Conservation (phyloP, 73 alveolate genomes). For the Breviolum minutum region DNA sequence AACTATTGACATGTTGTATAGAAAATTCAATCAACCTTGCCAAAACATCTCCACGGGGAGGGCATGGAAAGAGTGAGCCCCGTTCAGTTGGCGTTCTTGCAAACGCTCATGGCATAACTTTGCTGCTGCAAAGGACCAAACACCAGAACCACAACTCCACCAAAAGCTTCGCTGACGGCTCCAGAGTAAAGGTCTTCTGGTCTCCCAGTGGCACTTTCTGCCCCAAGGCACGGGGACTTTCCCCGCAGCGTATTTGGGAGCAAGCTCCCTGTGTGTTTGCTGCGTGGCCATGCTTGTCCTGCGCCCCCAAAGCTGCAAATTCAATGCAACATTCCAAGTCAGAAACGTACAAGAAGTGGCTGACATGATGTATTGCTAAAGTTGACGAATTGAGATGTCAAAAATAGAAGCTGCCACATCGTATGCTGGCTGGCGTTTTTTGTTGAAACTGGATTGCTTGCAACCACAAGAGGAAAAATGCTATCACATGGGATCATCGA, state of each 20-base stretch:
- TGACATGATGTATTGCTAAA: too few species aligned
- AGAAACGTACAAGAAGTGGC: neutral
- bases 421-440: too few species aligned
- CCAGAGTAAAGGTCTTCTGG: constrained; percentile 33
- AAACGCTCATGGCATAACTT: constrained; percentile 63
- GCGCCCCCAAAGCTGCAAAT: constrained; percentile 5
- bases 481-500: too few species aligned
- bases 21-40: too few species aligned
- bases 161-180: constrained; percentile 30
- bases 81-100: constrained; percentile 61
- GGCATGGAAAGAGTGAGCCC: constrained; percentile 88
- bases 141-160: constrained; percentile 46
- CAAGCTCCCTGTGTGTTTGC: constrained; percentile 81
- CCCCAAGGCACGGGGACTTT: constrained; percentile 92
- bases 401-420: too few species aligned
- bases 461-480: too few species aligned
- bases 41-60: neutral
- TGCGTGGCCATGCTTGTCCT: constrained; percentile 77
- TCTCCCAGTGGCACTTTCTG: constrained; percentile 85
- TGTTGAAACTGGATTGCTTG: too few species aligned
- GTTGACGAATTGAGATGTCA: too few species aligned
- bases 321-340: neutral
- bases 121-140: constrained; percentile 66
- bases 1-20: too few species aligned
- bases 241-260: constrained; percentile 79